Conservation (phyloP, 441 rosid species). For the Geranium incanum region DNA sequence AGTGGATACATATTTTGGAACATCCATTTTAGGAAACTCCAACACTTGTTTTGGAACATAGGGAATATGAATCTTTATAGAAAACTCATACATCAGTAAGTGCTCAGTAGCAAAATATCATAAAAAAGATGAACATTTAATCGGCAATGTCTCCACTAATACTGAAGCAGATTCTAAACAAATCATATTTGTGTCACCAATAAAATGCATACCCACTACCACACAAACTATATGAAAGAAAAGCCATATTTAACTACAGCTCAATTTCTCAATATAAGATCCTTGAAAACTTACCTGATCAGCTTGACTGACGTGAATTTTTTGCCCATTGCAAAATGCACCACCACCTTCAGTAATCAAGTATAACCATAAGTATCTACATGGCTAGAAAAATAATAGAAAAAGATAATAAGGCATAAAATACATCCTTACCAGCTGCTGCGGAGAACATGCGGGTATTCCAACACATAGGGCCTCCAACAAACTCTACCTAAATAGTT, state of each 20-base stretch:
- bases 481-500: conserved; percentile 71
- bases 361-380: conserved; percentile 15
- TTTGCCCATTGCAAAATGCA: conserved; percentile 85
- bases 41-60: too few relatives aligned
- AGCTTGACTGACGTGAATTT: conserved; percentile 61
- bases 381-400: conserved; percentile 1
- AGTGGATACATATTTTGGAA: too few relatives aligned
- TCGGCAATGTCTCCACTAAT: conserved; percentile 10
- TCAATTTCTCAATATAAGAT: neutral
- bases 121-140: neutral
- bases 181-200: conserved; percentile 5
- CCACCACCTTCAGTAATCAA: conserved; percentile 60
- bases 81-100: conserved; percentile 3
- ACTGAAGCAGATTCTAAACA: neutral
- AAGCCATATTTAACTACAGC: neutral
- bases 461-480: conserved; percentile 97
- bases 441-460: conserved; percentile 81
- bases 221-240: neutral
- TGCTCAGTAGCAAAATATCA: conserved; percentile 9
- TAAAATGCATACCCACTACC: neutral
- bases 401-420: conserved; percentile 1
- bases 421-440: conserved; percentile 52
- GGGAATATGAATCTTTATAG: neutral
- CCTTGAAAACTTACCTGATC: conserved; percentile 45
- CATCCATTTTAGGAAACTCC: too few relatives aligned